Evolutionary conservation across 2,329 filamentous ascomycete species (phyloP), one percentile per base, ranked within the genome.

Genomic region (Herpotrichia juniperi): DNA sequence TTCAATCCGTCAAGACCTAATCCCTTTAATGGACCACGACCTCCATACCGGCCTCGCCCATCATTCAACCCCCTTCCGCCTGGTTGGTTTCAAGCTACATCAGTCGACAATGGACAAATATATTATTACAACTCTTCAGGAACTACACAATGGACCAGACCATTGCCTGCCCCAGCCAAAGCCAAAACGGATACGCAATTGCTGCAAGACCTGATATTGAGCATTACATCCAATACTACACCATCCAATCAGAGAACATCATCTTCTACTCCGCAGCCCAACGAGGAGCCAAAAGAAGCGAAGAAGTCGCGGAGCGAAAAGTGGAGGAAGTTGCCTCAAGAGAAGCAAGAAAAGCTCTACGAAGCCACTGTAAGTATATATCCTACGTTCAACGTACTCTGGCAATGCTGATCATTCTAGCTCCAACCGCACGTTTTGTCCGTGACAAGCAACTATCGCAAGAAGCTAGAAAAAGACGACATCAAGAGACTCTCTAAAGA

Each of bases 341-440:
- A 97, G 59, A 97, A 97, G 76, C 91, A 94, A 75, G 96, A 92
- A 84, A 96, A 91, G 78, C 81, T 96, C 2, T 97, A 97, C 66
- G 93, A 97, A 73, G 93, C 93, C 68, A 96, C 92, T 46, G 91
- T 96, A 81, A 73, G 90, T 79, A 4, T 39, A 10, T 17, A 25
- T 19, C 14, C 24, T 24, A 16, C 28, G 34, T 2, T 22, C 11
- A 34, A 10, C 21, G 1, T 22, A 2, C 3, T 30, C 3, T 10
- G 9, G 14, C 40, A 8, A 12, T 42, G 1, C 54, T 64, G 56
- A 66, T 53, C 24, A 32, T 26, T 19, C 5, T 59, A 94, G 91
- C 81, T 97, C 6, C 90, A 88, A 67, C 91, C 91, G 5, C 87
- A 91, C 50, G 87, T 97, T 62, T 93, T 92, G 72, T 83, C 91